Evolutionary conservation across 495 filamentous ascomycete genomes (phyloP).

Genomic region (Tuber indicum): DNA sequence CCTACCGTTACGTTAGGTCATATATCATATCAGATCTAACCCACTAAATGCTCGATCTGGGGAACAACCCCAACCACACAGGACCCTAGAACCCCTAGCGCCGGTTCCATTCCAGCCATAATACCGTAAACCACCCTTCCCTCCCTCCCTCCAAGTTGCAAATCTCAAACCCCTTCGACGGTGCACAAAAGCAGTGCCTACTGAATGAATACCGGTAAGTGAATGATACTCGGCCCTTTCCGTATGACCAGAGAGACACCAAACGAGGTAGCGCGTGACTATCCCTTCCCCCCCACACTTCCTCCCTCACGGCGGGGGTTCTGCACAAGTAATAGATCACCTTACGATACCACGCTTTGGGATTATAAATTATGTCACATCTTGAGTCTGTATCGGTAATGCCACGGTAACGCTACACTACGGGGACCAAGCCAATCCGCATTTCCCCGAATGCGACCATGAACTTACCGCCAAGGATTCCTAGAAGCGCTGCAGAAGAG

Average conservation of each 20-base stretch:
- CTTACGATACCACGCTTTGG: not conserved
- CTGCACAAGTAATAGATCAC: not conserved
- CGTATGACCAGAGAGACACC: not conserved
- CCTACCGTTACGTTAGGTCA: not conserved
- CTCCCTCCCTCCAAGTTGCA: not conserved
- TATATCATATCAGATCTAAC: constrained; percentile 1
- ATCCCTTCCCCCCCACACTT: not conserved
- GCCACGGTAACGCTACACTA: not conserved
- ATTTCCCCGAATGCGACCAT: not conserved
- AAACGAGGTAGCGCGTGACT: constrained; percentile 1
- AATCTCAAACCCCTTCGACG: constrained; percentile 1
- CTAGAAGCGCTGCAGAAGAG: not conserved
- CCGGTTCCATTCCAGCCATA: not conserved
- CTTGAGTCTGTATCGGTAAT: not conserved
- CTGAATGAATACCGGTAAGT: not conserved
- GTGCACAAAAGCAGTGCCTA: not conserved
- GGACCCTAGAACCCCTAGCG: not conserved
- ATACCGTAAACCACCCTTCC: not conserved
- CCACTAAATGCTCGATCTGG: not conserved
- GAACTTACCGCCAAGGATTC: not conserved
- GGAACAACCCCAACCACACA: not conserved
- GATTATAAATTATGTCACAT: not conserved
- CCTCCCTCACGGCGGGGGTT: not conserved
- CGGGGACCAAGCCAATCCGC: not conserved
- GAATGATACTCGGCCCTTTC: not conserved